These are phyloP conservation scores for Ambrosiella beaveri DNA, from an alignment of 2,329 filamentous ascomycete genomes.

Conservation along the genomic window DNA sequence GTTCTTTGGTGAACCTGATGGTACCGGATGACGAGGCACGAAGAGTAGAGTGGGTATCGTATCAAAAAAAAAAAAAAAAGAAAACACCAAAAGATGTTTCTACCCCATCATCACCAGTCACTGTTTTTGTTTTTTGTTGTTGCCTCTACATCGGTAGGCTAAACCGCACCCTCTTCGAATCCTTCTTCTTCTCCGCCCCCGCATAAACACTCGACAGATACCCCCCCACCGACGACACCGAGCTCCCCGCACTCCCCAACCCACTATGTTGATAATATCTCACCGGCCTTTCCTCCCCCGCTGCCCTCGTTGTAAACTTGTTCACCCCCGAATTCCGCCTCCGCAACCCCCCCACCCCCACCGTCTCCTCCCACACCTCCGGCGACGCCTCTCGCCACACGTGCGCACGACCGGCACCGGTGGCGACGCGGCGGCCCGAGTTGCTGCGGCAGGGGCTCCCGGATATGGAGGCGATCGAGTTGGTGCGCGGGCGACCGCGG, in stretches of 20 bases:
- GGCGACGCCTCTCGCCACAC: conserved; percentile 1
- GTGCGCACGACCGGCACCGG: background rate
- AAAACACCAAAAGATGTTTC: background rate
- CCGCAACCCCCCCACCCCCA: background rate
- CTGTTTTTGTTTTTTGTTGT: background rate
- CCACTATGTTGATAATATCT: conserved; percentile 8
- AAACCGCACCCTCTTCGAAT: conserved; percentile 8
- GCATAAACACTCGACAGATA: conserved; percentile 8
- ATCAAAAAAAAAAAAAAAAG: background rate
- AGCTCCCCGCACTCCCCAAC: conserved; percentile 2
- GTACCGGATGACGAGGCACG: no score
- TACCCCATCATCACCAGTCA: background rate
- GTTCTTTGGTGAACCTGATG: background rate
- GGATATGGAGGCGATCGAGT: background rate
- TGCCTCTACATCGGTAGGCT: background rate
- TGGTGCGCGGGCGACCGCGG: background rate
- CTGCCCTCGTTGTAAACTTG: conserved; percentile 9
- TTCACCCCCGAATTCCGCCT: conserved; percentile 2
- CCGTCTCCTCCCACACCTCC: background rate
- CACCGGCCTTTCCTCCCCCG: background rate
- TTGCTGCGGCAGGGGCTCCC: background rate
- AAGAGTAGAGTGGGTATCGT: no score
- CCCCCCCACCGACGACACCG: background rate
- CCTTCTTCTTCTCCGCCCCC: conserved; percentile 10
- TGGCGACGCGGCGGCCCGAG: background rate